A percentile compares a stretch with the other conserved stretches of the same genome.
phyloP scores from a whole-genome alignment of 805 yeast genomes.

The Hanseniaspora meyeri region DNA sequence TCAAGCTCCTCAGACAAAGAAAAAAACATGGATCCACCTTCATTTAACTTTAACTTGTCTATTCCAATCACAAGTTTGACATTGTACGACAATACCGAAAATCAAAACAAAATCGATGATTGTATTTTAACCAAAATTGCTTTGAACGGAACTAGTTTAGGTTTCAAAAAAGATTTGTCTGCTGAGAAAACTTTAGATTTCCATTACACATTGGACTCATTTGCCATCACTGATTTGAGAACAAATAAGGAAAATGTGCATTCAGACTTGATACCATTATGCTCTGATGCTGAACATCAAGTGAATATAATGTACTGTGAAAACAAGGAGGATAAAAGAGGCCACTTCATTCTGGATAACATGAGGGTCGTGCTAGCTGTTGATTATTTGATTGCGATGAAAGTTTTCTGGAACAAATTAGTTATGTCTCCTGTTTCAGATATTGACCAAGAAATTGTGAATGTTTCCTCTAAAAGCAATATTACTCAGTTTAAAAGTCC shows the following conservation, averaged over 20 bases:
- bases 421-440: not conserved
- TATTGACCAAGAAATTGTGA: not conserved
- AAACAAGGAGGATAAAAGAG: slow-evolving; percentile 42
- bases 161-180: slow-evolving; percentile 42
- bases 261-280: slow-evolving; percentile 67
- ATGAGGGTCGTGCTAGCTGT: slow-evolving; percentile 49
- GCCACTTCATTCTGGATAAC: slow-evolving; percentile 43
- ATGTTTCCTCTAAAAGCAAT: not conserved
- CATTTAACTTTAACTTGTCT: slow-evolving; percentile 39
- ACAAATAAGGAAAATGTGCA: slow-evolving; percentile 51
- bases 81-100: slow-evolving; percentile 41
- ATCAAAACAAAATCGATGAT: slow-evolving; percentile 27
- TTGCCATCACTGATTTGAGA: slow-evolving; percentile 68
- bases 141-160: slow-evolving; percentile 40
- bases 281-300: slow-evolving; percentile 52
- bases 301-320: slow-evolving; percentile 46
- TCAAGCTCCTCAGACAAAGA: slow-evolving; percentile 10
- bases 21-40: slow-evolving; percentile 17
- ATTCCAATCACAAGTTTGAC: slow-evolving; percentile 56
- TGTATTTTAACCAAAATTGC: slow-evolving; percentile 45
- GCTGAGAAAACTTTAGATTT: slow-evolving; percentile 32
- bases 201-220: slow-evolving; percentile 44
- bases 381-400: slow-evolving; percentile 72
- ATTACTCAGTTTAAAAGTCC: not conserved
- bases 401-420: slow-evolving; percentile 43